Percentiles rank a stretch among this genome's conserved stretches.
phyloP scores from a whole-genome alignment of 257 asterid species.

The Rubia yunnanensis region DNA sequence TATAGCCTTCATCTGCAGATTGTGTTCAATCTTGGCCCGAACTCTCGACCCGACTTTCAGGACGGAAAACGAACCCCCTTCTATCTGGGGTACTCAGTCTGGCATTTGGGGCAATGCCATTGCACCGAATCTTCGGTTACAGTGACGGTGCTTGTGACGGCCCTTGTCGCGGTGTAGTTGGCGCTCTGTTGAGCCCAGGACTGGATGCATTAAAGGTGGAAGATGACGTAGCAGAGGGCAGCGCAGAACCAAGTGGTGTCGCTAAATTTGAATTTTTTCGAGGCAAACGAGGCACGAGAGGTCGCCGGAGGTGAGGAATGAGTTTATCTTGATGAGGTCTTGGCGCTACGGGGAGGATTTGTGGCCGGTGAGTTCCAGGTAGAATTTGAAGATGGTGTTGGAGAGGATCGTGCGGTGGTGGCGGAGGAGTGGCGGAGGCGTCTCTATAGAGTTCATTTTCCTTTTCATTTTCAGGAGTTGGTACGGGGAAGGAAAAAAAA shows the following conservation, averaged over 20 bases:
- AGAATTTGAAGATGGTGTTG: conserved; percentile 76
- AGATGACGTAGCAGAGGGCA: conserved; percentile 71
- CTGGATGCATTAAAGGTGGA: conserved; percentile 90
- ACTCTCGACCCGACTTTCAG: too few species aligned
- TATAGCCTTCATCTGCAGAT: too few species aligned
- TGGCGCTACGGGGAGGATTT: conserved; percentile 29
- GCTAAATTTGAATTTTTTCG: conserved; percentile 66
- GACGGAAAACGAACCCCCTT: too few species aligned
- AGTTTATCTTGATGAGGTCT: conserved; percentile 79
- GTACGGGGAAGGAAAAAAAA: too few species aligned
- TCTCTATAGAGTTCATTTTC: too few species aligned
- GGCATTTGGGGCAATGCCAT: conserved; percentile 98
- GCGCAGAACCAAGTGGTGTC: conserved; percentile 95
- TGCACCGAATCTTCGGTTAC: conserved; percentile 34
- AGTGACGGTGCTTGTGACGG: conserved; percentile 58
- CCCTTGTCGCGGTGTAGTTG: conserved; percentile 63
- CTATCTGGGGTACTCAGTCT: conserved; percentile 64
- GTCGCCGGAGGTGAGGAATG: conserved; percentile 80
- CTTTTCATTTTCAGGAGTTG: too few species aligned
- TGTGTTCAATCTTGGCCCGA: too few species aligned
- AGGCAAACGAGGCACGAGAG: conserved; percentile 98
- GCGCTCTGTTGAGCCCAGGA: conserved; percentile 90
- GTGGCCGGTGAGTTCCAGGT: conserved; percentile 47
- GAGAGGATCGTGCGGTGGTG: conserved; percentile 48
- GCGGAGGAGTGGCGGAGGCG: conserved; percentile 43